These are phyloP conservation scores for Ascochyta lentis DNA, from an alignment of 2,329 filamentous ascomycete genomes.

Conservation along the genomic window DNA sequence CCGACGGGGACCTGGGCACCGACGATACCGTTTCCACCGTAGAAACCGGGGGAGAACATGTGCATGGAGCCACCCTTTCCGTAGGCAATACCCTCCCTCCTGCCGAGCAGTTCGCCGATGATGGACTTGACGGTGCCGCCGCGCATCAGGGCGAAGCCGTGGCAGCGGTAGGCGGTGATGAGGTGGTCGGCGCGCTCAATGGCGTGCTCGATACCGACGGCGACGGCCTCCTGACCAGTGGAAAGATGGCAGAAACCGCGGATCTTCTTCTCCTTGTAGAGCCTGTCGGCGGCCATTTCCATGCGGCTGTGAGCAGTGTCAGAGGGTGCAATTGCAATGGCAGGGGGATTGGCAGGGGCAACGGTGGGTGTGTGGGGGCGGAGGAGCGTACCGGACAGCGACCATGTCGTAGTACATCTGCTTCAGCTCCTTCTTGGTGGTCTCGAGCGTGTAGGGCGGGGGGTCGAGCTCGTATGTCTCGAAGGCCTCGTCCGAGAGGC, in stretches of 20 bases:
- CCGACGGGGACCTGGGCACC: slow-evolving; percentile 98
- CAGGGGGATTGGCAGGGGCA: too few relatives aligned
- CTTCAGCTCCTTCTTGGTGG: slow-evolving; percentile 98
- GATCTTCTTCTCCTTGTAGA: slow-evolving; percentile 99
- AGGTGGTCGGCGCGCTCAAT: slow-evolving; percentile 90
- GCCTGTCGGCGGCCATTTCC: slow-evolving; percentile 98
- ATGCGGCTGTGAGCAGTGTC: slow-evolving; percentile 73
- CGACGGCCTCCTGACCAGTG: slow-evolving; percentile 96
- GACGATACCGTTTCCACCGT: slow-evolving; percentile 98
- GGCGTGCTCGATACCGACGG: slow-evolving; percentile 94
- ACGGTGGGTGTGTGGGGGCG: background rate
- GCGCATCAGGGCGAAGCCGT: slow-evolving; percentile 97
- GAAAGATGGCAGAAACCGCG: slow-evolving; percentile 99
- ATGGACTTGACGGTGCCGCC: slow-evolving; percentile 89
- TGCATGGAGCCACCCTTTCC: slow-evolving; percentile 99
- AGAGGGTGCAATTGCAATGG: slow-evolving; percentile 10
- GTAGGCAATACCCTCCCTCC: slow-evolving; percentile 95
- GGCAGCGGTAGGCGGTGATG: slow-evolving; percentile 98
- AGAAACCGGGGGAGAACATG: slow-evolving; percentile 99
- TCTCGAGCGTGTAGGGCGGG: slow-evolving; percentile 87
- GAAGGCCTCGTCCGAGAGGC: slow-evolving; percentile 97
- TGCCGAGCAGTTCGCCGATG: slow-evolving; percentile 93
- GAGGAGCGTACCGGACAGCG: slow-evolving; percentile 75
- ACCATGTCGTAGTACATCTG: slow-evolving; percentile 99
- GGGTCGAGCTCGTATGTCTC: slow-evolving; percentile 99